A percentile compares a stretch with the other conserved stretches of the same genome.
These are phyloP conservation scores for Mortierella sp. DNA, from an alignment of 371 early-diverging fungal species.

Conservation along the genomic window DNA sequence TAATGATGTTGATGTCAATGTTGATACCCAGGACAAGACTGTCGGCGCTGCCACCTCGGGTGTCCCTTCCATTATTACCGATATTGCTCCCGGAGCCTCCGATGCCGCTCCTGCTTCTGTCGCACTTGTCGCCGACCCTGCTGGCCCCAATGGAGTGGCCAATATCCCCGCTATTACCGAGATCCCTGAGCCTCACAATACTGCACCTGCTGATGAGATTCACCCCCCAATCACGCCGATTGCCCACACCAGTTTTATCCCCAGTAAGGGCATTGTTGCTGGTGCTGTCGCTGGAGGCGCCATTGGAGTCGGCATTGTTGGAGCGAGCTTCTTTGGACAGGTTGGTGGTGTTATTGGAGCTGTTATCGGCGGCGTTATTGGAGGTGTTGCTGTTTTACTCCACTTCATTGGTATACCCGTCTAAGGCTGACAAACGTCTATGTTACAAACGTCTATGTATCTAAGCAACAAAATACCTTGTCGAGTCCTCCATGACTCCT, in stretches of 20 bases:
- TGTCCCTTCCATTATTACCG: background rate
- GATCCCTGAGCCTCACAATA: slow-evolving; percentile 2
- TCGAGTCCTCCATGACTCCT: too few relatives aligned
- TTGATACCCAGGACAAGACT: background rate
- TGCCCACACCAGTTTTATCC: slow-evolving; percentile 12
- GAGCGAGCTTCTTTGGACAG: slow-evolving; percentile 24
- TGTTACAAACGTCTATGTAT: background rate
- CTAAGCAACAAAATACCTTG: background rate
- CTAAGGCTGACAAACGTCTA: background rate
- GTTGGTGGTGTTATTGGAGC: slow-evolving; percentile 29
- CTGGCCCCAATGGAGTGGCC: background rate
- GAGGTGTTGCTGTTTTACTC: slow-evolving; percentile 11
- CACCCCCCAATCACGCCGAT: slow-evolving; percentile 20
- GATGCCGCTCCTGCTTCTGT: background rate
- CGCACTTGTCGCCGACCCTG: background rate
- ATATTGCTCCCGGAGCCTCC: background rate
- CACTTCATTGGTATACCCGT: slow-evolving; percentile 6
- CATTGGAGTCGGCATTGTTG: slow-evolving; percentile 12
- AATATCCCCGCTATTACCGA: background rate
- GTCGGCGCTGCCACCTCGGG: background rate
- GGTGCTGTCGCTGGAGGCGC: slow-evolving; percentile 23
- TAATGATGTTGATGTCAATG: background rate
- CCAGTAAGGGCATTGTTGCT: slow-evolving; percentile 19
- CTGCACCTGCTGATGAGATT: slow-evolving; percentile 9
- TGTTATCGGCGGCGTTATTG: slow-evolving; percentile 29